Conservation (phyloP, 164 flowering plant species). For the Magnolia sinica region DNA sequence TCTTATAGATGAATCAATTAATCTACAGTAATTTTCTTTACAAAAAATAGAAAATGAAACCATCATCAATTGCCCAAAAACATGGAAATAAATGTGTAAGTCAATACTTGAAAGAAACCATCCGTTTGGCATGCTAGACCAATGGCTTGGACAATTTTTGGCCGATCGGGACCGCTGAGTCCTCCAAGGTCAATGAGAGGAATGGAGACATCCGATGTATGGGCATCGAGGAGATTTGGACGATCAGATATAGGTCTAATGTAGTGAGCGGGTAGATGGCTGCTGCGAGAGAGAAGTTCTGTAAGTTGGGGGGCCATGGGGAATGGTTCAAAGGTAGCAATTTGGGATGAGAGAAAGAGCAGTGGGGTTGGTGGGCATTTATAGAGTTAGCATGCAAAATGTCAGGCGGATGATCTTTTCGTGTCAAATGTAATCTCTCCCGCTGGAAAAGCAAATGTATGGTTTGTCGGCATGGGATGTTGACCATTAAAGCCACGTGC, state of each 20-base stretch:
- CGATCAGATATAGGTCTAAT: conserved; percentile 50
- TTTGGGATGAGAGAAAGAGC: not conserved
- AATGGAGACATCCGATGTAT: conserved; percentile 26
- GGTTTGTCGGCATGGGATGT: too few relatives aligned
- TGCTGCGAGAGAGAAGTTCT: conserved; percentile 23
- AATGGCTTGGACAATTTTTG: conserved; percentile 31
- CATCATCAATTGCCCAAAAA: not conserved
- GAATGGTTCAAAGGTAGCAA: too few relatives aligned
- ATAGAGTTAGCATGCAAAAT: not conserved
- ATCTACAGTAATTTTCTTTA: not conserved
- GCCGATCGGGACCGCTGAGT: conserved; percentile 30
- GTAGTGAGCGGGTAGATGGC: conserved; percentile 35
- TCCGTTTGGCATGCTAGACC: conserved; percentile 39
- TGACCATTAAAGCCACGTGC: too few relatives aligned
- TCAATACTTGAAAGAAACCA: conserved; percentile 52
- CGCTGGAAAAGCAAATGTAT: too few relatives aligned
- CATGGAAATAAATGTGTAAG: not conserved
- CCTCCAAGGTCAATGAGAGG: conserved; percentile 44
- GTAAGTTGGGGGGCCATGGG: conserved; percentile 19
- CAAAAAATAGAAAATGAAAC: not conserved
- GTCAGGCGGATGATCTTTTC: too few relatives aligned
- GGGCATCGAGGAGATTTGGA: conserved; percentile 32
- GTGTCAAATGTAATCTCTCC: too few relatives aligned
- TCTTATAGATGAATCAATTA: not conserved
- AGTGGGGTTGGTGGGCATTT: not conserved